These are phyloP conservation scores for Sarocladium oryzae DNA, from an alignment of 2,329 filamentous ascomycete genomes.

Conservation along the genomic window DNA sequence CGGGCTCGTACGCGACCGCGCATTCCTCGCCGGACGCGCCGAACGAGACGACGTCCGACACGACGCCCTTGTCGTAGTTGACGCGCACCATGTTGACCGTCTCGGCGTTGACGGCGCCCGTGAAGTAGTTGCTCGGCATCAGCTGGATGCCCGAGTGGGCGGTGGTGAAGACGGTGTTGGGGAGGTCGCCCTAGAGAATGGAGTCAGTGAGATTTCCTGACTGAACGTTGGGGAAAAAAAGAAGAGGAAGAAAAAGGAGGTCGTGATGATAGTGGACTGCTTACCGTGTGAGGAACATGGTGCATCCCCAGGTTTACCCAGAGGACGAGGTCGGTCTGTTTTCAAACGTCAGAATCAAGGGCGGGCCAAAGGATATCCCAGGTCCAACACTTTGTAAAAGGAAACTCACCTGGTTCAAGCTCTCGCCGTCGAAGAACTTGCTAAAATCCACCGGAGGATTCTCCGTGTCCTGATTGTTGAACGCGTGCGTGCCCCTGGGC, in stretches of 20 bases:
- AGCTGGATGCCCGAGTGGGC: constrained; percentile 32
- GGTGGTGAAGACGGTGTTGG: constrained; percentile 40
- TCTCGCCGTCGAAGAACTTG: constrained; percentile 36
- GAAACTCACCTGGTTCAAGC: constrained; percentile 28
- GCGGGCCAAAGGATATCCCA: neutral
- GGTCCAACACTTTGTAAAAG: constrained; percentile 19
- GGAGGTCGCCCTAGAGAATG: constrained; percentile 27
- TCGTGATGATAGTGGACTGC: neutral
- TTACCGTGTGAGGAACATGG: constrained; percentile 23
- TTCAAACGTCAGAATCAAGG: too few relatives aligned
- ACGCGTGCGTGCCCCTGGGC: constrained; percentile 30
- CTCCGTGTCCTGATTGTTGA: constrained; percentile 29
- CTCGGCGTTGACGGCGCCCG: constrained; percentile 18
- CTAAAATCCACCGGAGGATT: constrained; percentile 40
- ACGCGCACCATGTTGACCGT: constrained; percentile 27
- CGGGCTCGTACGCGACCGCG: constrained; percentile 2
- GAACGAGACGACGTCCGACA: constrained; percentile 19
- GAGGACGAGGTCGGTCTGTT: neutral
- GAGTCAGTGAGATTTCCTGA: neutral
- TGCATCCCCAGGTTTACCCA: constrained; percentile 46
- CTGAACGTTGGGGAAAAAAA: neutral
- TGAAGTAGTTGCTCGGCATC: constrained; percentile 35
- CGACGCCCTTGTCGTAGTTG: constrained; percentile 27
- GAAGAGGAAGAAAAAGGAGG: too few relatives aligned
- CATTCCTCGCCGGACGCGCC: neutral